A percentile compares a stretch with the other conserved stretches of the same genome.
phyloP scores from a whole-genome alignment of 148 eudicot species.

The Arctostaphylos glauca region DNA sequence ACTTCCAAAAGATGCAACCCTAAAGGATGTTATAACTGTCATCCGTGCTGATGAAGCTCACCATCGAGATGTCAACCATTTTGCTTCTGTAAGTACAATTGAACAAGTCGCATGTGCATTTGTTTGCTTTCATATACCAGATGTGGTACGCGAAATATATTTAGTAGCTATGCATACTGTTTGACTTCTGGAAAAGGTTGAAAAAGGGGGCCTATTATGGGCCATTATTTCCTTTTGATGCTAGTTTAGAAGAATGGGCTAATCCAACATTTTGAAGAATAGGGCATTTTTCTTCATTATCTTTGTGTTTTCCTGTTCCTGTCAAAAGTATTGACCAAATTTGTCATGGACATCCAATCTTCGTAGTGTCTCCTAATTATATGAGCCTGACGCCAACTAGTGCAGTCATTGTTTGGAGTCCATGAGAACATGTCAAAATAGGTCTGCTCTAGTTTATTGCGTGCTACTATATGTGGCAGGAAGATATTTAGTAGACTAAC shows the following conservation, averaged over 20 bases:
- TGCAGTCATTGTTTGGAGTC: background rate
- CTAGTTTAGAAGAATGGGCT: background rate
- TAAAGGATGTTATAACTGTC: slow-evolving; percentile 83
- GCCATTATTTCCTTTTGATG: background rate
- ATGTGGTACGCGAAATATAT: background rate
- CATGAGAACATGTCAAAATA: background rate
- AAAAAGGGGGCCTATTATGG: background rate
- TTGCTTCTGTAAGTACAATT: slow-evolving; percentile 77
- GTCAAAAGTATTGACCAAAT: background rate
- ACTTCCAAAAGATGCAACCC: slow-evolving; percentile 70
- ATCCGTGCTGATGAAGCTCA: slow-evolving; percentile 99
- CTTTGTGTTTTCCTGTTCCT: background rate
- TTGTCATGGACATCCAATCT: background rate
- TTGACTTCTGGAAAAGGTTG: background rate
- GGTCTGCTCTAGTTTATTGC: background rate
- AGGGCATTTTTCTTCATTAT: background rate
- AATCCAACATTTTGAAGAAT: background rate
- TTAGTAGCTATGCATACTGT: background rate
- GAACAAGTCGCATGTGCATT: background rate
- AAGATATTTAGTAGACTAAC: background rate
- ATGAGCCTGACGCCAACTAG: background rate
- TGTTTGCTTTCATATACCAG: background rate
- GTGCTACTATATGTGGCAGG: background rate
- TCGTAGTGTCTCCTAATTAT: background rate
- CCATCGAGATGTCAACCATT: slow-evolving; percentile 96